Evolutionary conservation across 441 rosid genomes (phyloP), one percentile per base, ranked within the genome.

Genomic region (Biscutella auriculata): DNA sequence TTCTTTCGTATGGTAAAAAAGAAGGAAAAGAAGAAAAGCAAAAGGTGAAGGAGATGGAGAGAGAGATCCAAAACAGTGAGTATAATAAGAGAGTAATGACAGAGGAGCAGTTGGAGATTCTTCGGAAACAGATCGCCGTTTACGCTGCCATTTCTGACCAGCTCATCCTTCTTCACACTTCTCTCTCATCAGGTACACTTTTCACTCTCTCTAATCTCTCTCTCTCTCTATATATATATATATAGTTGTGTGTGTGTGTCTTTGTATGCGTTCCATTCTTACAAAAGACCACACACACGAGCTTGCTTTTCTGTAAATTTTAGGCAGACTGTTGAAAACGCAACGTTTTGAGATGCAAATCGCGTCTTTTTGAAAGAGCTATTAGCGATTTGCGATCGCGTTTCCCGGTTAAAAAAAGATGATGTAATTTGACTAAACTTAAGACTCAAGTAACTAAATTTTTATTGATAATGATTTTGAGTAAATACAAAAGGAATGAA

Each of bases 41-140:
- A 33, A 51, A 10, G 4, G 34, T 39, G 60, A 42, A 37, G 33
- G 46, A 70, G 57, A 65, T 64, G 67, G 77, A 74, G 50, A 65
- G 40, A 60, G 62, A 39, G 55, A 46, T 11, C 42, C 58, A 57
- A 57, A 67, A 64, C 58, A 67, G 63, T 7, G 62, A 69, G 58
- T 77, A 69, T 15, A 50, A 30, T 7, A 74, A 75, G 36, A 82
- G 76, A 67, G 92, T 92, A 66, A 87, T 93, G 90, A 93, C 92
- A 13, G 95, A 93, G 54, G 98, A 85, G 62, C 98, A 92, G 52
- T 67, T 86, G 78, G 95, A 88, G 83, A 68, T 76, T 41, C 75
- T 84, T 28, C 73, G 93, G 65, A 87, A 81, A 62, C 98, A 93
- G 72, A 93, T 93, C 69, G 81, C 84, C 46, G 78, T 82, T n/a